These are phyloP conservation scores for Rutstroemia sp. DNA, from an alignment of 2,329 filamentous ascomycete species.

Conservation along the genomic window DNA sequence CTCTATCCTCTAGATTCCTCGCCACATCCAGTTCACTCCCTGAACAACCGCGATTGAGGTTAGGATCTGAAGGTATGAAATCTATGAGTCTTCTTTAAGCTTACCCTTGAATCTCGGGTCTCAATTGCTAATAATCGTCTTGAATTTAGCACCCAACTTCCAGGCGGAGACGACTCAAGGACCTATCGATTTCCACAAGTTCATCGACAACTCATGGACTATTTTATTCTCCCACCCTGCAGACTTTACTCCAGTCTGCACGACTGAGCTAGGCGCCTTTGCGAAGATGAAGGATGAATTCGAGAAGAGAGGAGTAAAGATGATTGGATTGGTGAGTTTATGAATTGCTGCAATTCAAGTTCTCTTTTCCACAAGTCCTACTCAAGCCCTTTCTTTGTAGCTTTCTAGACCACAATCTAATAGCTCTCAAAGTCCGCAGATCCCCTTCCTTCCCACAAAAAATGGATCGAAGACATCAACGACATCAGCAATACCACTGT, in stretches of 20 bases:
- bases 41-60: conserved; percentile 13
- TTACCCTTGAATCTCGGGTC: no score
- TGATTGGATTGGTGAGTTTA: conserved; percentile 60
- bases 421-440: conserved; percentile 52
- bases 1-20: conserved; percentile 12
- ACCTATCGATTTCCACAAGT: conserved; percentile 72
- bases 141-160: conserved; percentile 62
- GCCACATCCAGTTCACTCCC: conserved; percentile 1
- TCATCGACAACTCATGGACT: conserved; percentile 67
- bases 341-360: background rate
- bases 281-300: conserved; percentile 77
- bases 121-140: background rate
- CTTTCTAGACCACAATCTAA: background rate
- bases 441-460: conserved; percentile 69
- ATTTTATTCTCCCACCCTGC: conserved; percentile 75
- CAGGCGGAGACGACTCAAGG: conserved; percentile 68
- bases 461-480: conserved; percentile 82
- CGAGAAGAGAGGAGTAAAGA: conserved; percentile 74
- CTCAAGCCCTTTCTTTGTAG: background rate
- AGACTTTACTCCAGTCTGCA: conserved; percentile 90
- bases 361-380: conserved; percentile 31
- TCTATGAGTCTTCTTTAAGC: background rate
- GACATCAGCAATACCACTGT: conserved; percentile 63
- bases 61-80: conserved; percentile 11
- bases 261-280: conserved; percentile 71